Evolutionary conservation across 2,329 filamentous ascomycete species (phyloP).

Genomic region (Cladophialophora psammophila): DNA sequence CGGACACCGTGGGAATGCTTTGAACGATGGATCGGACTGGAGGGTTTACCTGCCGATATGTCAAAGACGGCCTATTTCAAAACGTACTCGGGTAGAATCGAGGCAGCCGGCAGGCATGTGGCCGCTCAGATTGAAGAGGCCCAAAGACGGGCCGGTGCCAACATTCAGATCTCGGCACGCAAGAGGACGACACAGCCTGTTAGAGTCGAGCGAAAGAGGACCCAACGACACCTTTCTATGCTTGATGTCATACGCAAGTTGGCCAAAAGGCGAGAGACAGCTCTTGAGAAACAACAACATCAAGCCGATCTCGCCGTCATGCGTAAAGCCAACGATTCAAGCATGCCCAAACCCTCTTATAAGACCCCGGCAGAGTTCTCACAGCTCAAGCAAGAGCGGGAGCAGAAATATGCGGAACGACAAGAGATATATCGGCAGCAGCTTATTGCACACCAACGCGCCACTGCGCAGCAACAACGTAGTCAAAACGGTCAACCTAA

Average conservation of each 20-base stretch:
- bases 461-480: constrained; percentile 56
- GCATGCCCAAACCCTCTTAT: constrained; percentile 59
- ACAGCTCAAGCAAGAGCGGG: constrained; percentile 83
- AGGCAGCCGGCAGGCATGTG: constrained; percentile 67
- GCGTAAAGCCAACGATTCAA: constrained; percentile 75
- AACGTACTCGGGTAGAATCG: constrained; percentile 69
- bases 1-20: constrained; percentile 99
- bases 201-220: constrained; percentile 84
- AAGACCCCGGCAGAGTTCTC: constrained; percentile 92
- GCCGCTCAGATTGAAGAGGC: constrained; percentile 64
- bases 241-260: constrained; percentile 95
- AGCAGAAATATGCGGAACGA: constrained; percentile 69
- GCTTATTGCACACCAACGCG: constrained; percentile 63
- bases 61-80: constrained; percentile 96
- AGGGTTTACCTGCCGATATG: constrained; percentile 91
- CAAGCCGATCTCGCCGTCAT: constrained; percentile 76
- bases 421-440: constrained; percentile 69
- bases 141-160: constrained; percentile 57
- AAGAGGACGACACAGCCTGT: constrained; percentile 78
- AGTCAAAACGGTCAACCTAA: constrained; percentile 52
- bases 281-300: constrained; percentile 86
- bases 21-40: constrained; percentile 91
- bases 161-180: constrained; percentile 61
- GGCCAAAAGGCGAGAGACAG: constrained; percentile 89
- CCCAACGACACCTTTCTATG: constrained; percentile 84